phyloP scores from a whole-genome alignment of 768 basidiomycete species.

The Rhodosporidiobolus odoratus region DNA sequence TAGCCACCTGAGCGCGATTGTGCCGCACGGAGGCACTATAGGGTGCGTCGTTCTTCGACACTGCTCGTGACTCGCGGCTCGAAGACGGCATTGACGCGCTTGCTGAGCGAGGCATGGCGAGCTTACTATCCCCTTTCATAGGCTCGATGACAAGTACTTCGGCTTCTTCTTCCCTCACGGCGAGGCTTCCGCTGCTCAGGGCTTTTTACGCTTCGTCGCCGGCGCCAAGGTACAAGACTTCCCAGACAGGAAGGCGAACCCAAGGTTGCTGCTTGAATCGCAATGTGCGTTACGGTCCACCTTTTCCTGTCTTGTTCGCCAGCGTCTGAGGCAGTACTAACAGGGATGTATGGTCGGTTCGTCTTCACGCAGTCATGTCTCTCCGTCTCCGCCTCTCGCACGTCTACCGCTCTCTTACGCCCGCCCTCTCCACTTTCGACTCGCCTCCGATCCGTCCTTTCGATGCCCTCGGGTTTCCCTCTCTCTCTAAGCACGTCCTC shows the following conservation, averaged over 20 bases:
- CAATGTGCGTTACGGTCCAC: constrained; percentile 21
- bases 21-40: constrained; percentile 28
- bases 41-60: constrained; percentile 31
- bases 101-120: too few relatives aligned
- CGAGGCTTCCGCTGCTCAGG: constrained; percentile 16
- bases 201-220: constrained; percentile 23
- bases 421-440: neutral
- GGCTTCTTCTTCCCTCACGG: constrained; percentile 36
- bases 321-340: neutral
- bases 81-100: neutral
- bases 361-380: constrained; percentile 23
- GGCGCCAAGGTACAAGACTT: constrained; percentile 25
- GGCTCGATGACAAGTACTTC: constrained; percentile 33
- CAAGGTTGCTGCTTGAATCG: constrained; percentile 25
- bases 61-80: too few relatives aligned
- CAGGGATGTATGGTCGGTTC: too few relatives aligned
- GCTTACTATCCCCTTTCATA: neutral
- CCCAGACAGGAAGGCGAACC: constrained; percentile 33
- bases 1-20: constrained; percentile 4
- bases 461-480: constrained; percentile 13
- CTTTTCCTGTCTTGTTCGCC: neutral
- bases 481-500: neutral
- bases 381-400: constrained; percentile 27
- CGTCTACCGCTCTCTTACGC: constrained; percentile 8
- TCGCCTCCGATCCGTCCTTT: neutral